These are phyloP conservation scores for Nothophytophthora sp. DNA, from an alignment of 352 stramenopile species.

Conservation along the genomic window DNA sequence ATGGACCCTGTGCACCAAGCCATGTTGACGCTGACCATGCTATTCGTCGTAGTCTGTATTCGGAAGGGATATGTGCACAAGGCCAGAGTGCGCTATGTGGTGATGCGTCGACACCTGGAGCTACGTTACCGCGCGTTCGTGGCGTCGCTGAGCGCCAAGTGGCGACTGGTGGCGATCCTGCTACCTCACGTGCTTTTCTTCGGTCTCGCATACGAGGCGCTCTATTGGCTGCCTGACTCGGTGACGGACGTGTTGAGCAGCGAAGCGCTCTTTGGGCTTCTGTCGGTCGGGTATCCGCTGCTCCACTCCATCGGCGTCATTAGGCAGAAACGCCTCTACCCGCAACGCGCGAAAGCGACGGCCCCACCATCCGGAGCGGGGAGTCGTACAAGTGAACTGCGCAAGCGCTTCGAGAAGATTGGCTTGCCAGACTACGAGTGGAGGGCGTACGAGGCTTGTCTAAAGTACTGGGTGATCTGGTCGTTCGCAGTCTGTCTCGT, in stretches of 20 bases:
- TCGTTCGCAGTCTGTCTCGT: conserved; percentile 46
- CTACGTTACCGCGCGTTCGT: conserved; percentile 74
- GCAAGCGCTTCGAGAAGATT: conserved; percentile 34
- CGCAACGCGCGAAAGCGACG: conserved; percentile 23
- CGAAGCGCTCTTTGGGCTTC: conserved; percentile 54
- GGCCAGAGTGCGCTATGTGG: conserved; percentile 48
- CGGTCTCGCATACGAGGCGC: conserved; percentile 49
- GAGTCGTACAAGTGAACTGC: conserved; percentile 16
- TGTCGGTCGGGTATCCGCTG: conserved; percentile 69
- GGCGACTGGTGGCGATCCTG: conserved; percentile 54
- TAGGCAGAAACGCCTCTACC: conserved; percentile 49
- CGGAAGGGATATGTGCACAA: conserved; percentile 71
- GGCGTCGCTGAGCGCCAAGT: conserved; percentile 69
- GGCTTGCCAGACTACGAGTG: conserved; percentile 52
- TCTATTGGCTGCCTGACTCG: conserved; percentile 52
- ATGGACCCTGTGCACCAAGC: conserved; percentile 71
- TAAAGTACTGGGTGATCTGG: conserved; percentile 89
- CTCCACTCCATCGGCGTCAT: conserved; percentile 67
- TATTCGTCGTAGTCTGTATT: conserved; percentile 52
- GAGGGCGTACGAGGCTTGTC: conserved; percentile 68
- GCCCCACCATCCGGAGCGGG: conserved; percentile 5
- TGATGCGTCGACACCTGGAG: conserved; percentile 47
- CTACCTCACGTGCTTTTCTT: conserved; percentile 75
- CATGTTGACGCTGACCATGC: conserved; percentile 20
- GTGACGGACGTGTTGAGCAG: conserved; percentile 57